These are phyloP conservation scores for Populus nigra DNA, from an alignment of 345 rosid genomes.

Conservation along the genomic window DNA sequence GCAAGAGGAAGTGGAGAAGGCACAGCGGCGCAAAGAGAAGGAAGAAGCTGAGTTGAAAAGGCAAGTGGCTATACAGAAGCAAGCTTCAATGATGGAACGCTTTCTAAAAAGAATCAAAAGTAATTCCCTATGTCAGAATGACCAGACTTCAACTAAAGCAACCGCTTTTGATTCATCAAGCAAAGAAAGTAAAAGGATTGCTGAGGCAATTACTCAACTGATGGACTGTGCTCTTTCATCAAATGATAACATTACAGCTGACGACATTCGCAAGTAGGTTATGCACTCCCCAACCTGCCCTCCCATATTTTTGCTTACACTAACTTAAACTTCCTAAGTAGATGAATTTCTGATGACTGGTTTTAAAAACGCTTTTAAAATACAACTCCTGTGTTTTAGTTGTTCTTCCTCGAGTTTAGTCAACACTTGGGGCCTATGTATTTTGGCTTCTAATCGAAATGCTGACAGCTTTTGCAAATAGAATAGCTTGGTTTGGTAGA, in stretches of 20 bases:
- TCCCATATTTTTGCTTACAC: not conserved
- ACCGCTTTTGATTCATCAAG: slow-evolving; percentile 15
- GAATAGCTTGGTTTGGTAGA: too few relatives aligned
- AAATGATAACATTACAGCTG: slow-evolving; percentile 37
- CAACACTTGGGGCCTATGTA: too few relatives aligned
- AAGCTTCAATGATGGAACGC: slow-evolving; percentile 87
- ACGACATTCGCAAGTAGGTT: slow-evolving; percentile 63
- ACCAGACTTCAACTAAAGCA: slow-evolving; percentile 32
- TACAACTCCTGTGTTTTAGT: too few relatives aligned
- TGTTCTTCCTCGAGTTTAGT: too few relatives aligned
- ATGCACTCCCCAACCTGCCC: not conserved
- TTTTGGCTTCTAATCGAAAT: too few relatives aligned
- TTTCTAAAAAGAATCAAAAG: slow-evolving; percentile 67
- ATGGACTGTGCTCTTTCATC: slow-evolving; percentile 65
- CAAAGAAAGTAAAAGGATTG: slow-evolving; percentile 32
- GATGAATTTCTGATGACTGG: not conserved
- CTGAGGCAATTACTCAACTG: slow-evolving; percentile 38
- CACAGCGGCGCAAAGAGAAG: slow-evolving; percentile 62
- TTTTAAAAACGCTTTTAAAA: too few relatives aligned
- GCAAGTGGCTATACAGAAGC: slow-evolving; percentile 60
- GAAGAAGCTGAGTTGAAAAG: slow-evolving; percentile 72
- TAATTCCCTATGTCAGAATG: slow-evolving; percentile 29
- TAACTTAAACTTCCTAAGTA: not conserved
- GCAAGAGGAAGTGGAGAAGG: slow-evolving; percentile 78
- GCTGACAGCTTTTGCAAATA: too few relatives aligned